Evolutionary conservation across 352 stramenopile species (phyloP).

Genomic region (Bremia lactucae): DNA sequence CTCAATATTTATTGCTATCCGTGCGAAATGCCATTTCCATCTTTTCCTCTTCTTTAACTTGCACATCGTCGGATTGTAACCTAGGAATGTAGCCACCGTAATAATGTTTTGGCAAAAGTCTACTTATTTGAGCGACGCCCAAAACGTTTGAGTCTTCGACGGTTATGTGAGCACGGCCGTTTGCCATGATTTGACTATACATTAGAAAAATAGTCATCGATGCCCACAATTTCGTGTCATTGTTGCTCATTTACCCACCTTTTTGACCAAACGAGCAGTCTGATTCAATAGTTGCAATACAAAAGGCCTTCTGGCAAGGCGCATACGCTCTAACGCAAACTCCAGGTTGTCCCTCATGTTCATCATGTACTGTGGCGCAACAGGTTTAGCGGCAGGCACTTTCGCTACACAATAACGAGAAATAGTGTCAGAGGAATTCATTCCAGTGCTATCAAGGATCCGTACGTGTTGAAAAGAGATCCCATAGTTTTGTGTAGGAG

Average conservation of each 20-base stretch:
- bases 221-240: neutral
- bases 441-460: neutral
- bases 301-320: slow-evolving; percentile 21
- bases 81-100: too few relatives aligned
- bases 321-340: slow-evolving; percentile 50
- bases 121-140: slow-evolving; percentile 17
- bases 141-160: slow-evolving; percentile 32
- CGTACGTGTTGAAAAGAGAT: slow-evolving; percentile 37
- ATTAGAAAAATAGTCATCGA: neutral
- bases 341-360: slow-evolving; percentile 47
- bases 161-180: slow-evolving; percentile 39
- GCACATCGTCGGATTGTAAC: slow-evolving; percentile 10
- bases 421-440: neutral
- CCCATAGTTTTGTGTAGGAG: slow-evolving; percentile 25
- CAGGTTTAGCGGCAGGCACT: slow-evolving; percentile 4
- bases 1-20: too few relatives aligned
- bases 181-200: slow-evolving; percentile 40
- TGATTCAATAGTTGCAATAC: slow-evolving; percentile 37
- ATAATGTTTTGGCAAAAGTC: too few relatives aligned
- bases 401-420: slow-evolving; percentile 8
- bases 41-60: too few relatives aligned
- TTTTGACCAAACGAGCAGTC: slow-evolving; percentile 32
- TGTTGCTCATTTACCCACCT: slow-evolving; percentile 19
- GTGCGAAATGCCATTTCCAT: too few relatives aligned
- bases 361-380: slow-evolving; percentile 36